Evolutionary conservation across 805 yeast genomes (phyloP).

Genomic region (Saturnispora sanitii): DNA sequence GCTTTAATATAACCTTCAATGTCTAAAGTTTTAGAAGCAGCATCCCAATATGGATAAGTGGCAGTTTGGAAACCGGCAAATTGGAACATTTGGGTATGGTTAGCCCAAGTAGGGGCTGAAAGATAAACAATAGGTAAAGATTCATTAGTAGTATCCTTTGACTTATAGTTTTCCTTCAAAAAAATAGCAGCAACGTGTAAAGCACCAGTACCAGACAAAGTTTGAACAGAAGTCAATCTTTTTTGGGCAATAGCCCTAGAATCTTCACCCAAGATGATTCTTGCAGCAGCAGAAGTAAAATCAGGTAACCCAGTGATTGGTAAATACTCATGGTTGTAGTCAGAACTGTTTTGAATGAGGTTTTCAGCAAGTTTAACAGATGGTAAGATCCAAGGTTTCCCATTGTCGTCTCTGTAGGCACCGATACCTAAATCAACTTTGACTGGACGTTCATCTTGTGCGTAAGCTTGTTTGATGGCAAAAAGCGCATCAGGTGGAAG

Average conservation of each 20-base stretch:
- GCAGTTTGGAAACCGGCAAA: conserved; percentile 57
- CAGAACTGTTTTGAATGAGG: conserved; percentile 45
- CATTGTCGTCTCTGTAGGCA: conserved; percentile 86
- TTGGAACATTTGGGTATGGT: conserved; percentile 78
- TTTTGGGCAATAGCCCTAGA: conserved; percentile 41
- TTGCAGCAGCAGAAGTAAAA: conserved; percentile 62
- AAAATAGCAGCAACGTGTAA: conserved; percentile 78
- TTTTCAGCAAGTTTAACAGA: conserved; percentile 66
- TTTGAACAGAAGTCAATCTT: conserved; percentile 56
- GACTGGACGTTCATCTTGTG: conserved; percentile 43
- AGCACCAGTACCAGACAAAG: conserved; percentile 86
- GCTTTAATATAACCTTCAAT: conserved; percentile 56
- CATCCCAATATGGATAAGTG: conserved; percentile 81
- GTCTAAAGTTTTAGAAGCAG: conserved; percentile 57
- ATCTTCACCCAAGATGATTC: conserved; percentile 57
- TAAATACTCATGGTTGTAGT: conserved; percentile 78
- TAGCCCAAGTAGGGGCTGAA: conserved; percentile 96
- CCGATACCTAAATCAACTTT: conserved; percentile 89
- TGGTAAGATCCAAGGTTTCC: conserved; percentile 86
- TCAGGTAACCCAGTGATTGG: conserved; percentile 69
- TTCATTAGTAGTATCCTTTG: conserved; percentile 20
- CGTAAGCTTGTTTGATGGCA: conserved; percentile 61
- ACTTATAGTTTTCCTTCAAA: conserved; percentile 40
- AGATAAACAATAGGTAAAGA: conserved; percentile 44
- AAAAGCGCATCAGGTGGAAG: conserved; percentile 85